A percentile compares a stretch with the other conserved stretches of the same genome.
Evolutionary conservation across 129 eudicot species (phyloP).

Genomic region (Tanacetum coccineum): DNA sequence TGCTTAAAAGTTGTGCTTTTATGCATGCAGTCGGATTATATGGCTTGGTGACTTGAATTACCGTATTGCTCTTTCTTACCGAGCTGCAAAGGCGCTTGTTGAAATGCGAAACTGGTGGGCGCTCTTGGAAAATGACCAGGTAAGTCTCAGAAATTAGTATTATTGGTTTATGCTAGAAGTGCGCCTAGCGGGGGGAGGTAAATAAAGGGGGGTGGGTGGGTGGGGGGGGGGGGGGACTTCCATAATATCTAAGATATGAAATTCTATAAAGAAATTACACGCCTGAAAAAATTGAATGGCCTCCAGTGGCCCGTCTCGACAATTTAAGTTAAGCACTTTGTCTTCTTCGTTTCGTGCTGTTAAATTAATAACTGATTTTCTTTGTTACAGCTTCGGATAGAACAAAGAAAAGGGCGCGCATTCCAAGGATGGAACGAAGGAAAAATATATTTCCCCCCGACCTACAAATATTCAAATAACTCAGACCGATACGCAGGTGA

Average conservation of each 20-base stretch:
- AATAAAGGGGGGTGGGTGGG: too few relatives aligned
- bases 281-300: too few relatives aligned
- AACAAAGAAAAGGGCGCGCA: constrained; percentile 74
- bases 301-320: too few relatives aligned
- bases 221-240: too few relatives aligned
- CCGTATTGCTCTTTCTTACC: constrained; percentile 84
- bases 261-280: too few relatives aligned
- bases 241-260: too few relatives aligned
- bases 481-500: constrained; percentile 98
- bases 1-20: constrained; percentile 3
- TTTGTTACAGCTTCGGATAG: constrained; percentile 65
- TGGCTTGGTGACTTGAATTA: constrained; percentile 99
- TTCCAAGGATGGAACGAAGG: constrained; percentile 96
- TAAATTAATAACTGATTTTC: not conserved
- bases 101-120: constrained; percentile 98
- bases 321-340: too few relatives aligned
- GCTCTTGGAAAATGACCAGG: constrained; percentile 92
- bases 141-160: constrained; percentile 29
- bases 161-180: not conserved
- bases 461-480: constrained; percentile 90
- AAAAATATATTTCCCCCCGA: constrained; percentile 90
- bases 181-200: too few relatives aligned
- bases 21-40: constrained; percentile 64
- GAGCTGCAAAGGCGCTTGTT: constrained; percentile 88
- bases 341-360: too few relatives aligned